A percentile compares a stretch with the other conserved stretches of the same genome.
These are phyloP conservation scores for Dryas drummondii DNA, from an alignment of 306 rosid species.

Conservation along the genomic window DNA sequence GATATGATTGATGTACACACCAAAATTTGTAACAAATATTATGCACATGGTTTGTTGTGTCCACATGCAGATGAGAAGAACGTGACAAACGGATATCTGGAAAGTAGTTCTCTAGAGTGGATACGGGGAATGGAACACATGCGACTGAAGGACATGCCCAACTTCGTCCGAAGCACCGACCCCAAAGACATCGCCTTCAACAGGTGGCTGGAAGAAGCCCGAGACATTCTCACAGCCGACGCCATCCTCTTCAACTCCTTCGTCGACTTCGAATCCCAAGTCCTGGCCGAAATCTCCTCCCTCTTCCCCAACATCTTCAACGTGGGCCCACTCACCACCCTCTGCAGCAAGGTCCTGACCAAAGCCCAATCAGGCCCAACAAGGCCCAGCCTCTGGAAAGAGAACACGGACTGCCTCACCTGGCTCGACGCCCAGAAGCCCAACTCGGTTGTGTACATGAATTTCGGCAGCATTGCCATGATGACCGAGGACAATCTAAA, in stretches of 20 bases:
- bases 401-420: constrained; percentile 19
- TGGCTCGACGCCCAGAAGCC: constrained; percentile 19
- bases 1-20: too few relatives aligned
- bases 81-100: constrained; percentile 10
- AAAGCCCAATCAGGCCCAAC: neutral
- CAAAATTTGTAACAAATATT: too few relatives aligned
- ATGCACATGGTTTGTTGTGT: too few relatives aligned
- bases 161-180: constrained; percentile 17
- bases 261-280: constrained; percentile 15
- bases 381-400: constrained; percentile 21
- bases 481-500: constrained; percentile 12
- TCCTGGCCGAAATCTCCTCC: neutral
- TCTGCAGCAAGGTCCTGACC: neutral
- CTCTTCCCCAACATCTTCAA: constrained; percentile 21
- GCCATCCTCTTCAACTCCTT: constrained; percentile 23
- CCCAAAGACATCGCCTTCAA: constrained; percentile 24
- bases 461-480: constrained; percentile 22
- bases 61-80: constrained; percentile 8
- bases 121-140: constrained; percentile 13
- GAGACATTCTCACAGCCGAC: constrained; percentile 16
- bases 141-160: constrained; percentile 29
- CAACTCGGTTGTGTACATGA: constrained; percentile 10
- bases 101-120: constrained; percentile 16
- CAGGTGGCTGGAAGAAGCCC: constrained; percentile 26
- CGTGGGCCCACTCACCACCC: constrained; percentile 7